Evolutionary conservation across 1,284 basidiomycete genomes (phyloP).

Genomic region (Irpex rosettiformis): DNA sequence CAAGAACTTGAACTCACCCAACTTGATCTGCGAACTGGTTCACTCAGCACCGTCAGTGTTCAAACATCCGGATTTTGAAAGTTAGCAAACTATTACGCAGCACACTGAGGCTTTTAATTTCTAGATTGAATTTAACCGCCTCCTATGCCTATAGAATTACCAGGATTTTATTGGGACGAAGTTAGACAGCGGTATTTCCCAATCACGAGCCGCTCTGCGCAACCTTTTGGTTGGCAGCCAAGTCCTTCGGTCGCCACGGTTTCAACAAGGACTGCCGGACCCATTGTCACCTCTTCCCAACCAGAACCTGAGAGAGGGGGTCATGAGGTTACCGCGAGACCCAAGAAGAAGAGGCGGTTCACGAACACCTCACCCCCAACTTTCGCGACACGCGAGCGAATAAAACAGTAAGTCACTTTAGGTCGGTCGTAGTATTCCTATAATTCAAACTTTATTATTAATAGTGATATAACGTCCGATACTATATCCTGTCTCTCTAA

Average conservation of each 20-base stretch:
- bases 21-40: too few species aligned
- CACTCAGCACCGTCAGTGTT: too few species aligned
- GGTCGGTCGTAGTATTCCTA: neutral
- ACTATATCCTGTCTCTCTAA: constrained; percentile 4
- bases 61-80: too few species aligned
- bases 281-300: neutral
- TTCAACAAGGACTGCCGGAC: neutral
- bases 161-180: constrained; percentile 32
- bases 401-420: neutral
- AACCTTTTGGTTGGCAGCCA: constrained; percentile 1
- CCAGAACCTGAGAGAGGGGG: neutral
- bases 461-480: neutral
- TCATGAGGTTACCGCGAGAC: neutral
- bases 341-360: neutral
- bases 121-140: too few species aligned
- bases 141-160: constrained; percentile 26
- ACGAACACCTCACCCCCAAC: neutral
- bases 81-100: too few species aligned
- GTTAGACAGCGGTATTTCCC: constrained; percentile 29
- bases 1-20: neutral
- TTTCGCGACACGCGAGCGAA: neutral
- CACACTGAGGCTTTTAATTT: too few species aligned
- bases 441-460: neutral
- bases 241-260: neutral
- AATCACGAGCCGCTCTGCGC: constrained; percentile 21